Percentiles rank a stretch among this genome's conserved stretches.
phyloP scores from a whole-genome alignment of 176 grass and related monocot species.

The Hyparrhenia diplandra region DNA sequence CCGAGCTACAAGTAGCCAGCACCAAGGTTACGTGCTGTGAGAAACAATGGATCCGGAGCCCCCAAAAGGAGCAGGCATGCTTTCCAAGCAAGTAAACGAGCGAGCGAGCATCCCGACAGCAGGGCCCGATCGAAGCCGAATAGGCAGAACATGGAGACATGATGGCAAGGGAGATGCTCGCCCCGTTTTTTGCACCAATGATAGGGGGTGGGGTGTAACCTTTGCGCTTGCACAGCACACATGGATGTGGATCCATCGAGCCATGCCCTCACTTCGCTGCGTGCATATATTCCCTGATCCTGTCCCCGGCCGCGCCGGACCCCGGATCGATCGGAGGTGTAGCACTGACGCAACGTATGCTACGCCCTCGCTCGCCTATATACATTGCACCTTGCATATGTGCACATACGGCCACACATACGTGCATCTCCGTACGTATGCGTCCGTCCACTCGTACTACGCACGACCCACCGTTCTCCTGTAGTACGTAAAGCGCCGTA shows the following conservation, averaged over 20 bases:
- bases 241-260: not conserved
- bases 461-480: not conserved
- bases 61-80: not conserved
- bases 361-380: not conserved
- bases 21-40: not conserved
- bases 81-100: constrained; percentile 25
- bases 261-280: too few species aligned
- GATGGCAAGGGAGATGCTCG: constrained; percentile 12
- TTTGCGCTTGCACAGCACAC: not conserved
- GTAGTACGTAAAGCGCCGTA: too few species aligned
- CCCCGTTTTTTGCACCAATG: not conserved
- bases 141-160: constrained; percentile 23
- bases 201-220: not conserved
- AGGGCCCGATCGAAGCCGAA: not conserved
- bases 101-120: not conserved
- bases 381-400: not conserved
- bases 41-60: not conserved
- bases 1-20: constrained; percentile 1
- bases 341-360: not conserved
- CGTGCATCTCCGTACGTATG: not conserved
- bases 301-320: not conserved
- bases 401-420: not conserved
- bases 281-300: constrained; percentile 13
- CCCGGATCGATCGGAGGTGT: not conserved
- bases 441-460: not conserved